Conservation (phyloP, 768 basidiomycete species). For the Porphyrellus cyaneotinctus region DNA sequence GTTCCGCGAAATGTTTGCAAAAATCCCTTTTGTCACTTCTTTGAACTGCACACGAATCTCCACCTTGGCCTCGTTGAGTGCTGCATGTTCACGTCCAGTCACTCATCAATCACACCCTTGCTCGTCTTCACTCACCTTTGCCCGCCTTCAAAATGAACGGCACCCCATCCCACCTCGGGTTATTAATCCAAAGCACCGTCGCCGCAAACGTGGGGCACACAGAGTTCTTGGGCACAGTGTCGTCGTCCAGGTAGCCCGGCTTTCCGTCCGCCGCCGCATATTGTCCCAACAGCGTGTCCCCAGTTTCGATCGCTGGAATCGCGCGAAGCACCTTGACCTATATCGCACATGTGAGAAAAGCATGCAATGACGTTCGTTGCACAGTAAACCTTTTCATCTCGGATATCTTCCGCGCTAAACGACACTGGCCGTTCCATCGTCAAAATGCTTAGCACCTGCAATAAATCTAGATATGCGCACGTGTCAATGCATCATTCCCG, state of each 20-base stretch:
- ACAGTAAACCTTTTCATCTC: conserved; percentile 86
- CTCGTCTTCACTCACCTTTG: conserved; percentile 62
- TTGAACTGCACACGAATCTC: conserved; percentile 98
- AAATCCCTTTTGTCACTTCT: conserved; percentile 95
- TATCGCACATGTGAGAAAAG: conserved; percentile 32
- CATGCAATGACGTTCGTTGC: not conserved
- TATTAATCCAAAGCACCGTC: conserved; percentile 86
- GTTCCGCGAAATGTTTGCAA: conserved; percentile 93
- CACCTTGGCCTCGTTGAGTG: conserved; percentile 97
- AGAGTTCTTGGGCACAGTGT: conserved; percentile 89
- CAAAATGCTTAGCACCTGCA: conserved; percentile 91
- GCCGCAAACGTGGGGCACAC: conserved; percentile 94
- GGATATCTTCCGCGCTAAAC: conserved; percentile 94
- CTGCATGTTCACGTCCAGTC: conserved; percentile 37
- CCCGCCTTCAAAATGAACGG: conserved; percentile 98
- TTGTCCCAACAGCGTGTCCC: conserved; percentile 89
- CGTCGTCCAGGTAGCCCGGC: conserved; percentile 99
- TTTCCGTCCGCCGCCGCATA: conserved; percentile 87
- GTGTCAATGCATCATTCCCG: conserved; percentile 17
- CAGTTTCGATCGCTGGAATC: conserved; percentile 74
- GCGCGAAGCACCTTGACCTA: conserved; percentile 95
- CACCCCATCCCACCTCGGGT: conserved; percentile 97
- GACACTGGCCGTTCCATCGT: conserved; percentile 99
- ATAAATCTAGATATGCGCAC: conserved; percentile 56
- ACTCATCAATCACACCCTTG: conserved; percentile 10